phyloP scores from a whole-genome alignment of 192 early-diverging fungal species.

The Linnemannia hyalina region DNA sequence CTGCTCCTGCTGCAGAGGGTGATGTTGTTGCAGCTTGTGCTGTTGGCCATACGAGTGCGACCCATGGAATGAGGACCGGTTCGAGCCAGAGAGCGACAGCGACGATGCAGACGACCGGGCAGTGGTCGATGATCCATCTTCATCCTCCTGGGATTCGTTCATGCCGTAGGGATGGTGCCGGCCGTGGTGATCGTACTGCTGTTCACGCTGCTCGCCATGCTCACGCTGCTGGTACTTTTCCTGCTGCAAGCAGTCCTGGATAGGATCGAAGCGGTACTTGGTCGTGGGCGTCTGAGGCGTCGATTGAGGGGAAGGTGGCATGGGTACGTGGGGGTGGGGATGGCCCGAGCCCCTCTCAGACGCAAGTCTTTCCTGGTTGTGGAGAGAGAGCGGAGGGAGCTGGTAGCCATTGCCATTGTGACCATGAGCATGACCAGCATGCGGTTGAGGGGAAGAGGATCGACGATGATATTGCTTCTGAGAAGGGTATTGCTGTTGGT shows the following conservation, averaged over 20 bases:
- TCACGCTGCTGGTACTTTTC: slow-evolving; percentile 36
- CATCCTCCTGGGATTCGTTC: slow-evolving; percentile 18
- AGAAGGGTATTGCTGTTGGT: slow-evolving; percentile 3
- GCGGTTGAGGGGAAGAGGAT: slow-evolving; percentile 12
- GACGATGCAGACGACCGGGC: slow-evolving; percentile 27
- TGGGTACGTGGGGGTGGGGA: not conserved
- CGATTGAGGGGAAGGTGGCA: slow-evolving; percentile 46
- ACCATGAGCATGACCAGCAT: slow-evolving; percentile 23
- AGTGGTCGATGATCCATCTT: slow-evolving; percentile 16
- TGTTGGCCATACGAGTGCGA: not conserved
- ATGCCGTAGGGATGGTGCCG: slow-evolving; percentile 3
- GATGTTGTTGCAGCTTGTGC: not conserved
- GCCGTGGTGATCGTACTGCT: not conserved
- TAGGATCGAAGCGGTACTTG: slow-evolving; percentile 49
- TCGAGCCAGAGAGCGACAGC: not conserved
- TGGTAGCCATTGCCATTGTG: slow-evolving; percentile 29
- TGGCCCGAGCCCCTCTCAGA: not conserved
- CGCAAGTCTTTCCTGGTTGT: slow-evolving; percentile 16
- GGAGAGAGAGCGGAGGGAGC: slow-evolving; percentile 24
- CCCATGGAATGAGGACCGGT: not conserved
- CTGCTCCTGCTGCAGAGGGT: not conserved
- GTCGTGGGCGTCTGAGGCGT: slow-evolving; percentile 51
- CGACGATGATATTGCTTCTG: not conserved
- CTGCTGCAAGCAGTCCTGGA: slow-evolving; percentile 52
- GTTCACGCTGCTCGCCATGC: slow-evolving; percentile 8